Base-by-base conservation (phyloP, 352 stramenopile species). In the Globisporangium canariense region DNA sequence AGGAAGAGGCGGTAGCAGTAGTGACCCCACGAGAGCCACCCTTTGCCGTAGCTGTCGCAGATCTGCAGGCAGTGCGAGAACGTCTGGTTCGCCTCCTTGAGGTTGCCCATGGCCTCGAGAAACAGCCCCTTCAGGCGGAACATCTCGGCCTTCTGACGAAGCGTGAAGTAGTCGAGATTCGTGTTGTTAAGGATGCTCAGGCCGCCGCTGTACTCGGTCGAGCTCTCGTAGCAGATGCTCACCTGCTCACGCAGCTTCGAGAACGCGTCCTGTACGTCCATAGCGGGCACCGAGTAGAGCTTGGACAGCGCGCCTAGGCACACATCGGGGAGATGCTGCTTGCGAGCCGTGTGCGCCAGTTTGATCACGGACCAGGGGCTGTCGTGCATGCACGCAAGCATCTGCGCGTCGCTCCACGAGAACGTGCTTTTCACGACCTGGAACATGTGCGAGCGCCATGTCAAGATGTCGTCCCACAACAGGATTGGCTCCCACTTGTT, bases 1-100 rank as follows among this genome's bases (percentile, higher is more conserved):
- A 90, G 63, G 53, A 96, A 96, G n/a, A 97, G 66, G 1, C 79
- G 71, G 56, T 97, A 94, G 65, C 89, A 96, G 65, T 96, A 97
- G 59, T 94, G 82, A n/a, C 91, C 93, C 93, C 93, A 98, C 20
- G 87, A 96, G n/a, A 97, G 79, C 93, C 93, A 98, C n/a, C 89
- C 91, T 64, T 98, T 97, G 54, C 87, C 93, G 55, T 97, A 97
- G 63, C 82, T 95, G 68, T 95, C 86, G 40, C 87, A 97, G 67
- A 98, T 91, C 69, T 97, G 89, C 36, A 98, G 72, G 40, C 89
- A 91, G 59, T 97, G 82, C 41, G 89, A 97, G 62, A 97, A 98
- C 7, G 89, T 94, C 61, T 94, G 76, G 66, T 98, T 97, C 0
- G 93, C 93, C n/a, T 95, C 83, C 14, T 65, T 63, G 28, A 81